Conservation (phyloP, 139 green algal genomes). For the Auxenochlorella pyrenoidosa region DNA sequence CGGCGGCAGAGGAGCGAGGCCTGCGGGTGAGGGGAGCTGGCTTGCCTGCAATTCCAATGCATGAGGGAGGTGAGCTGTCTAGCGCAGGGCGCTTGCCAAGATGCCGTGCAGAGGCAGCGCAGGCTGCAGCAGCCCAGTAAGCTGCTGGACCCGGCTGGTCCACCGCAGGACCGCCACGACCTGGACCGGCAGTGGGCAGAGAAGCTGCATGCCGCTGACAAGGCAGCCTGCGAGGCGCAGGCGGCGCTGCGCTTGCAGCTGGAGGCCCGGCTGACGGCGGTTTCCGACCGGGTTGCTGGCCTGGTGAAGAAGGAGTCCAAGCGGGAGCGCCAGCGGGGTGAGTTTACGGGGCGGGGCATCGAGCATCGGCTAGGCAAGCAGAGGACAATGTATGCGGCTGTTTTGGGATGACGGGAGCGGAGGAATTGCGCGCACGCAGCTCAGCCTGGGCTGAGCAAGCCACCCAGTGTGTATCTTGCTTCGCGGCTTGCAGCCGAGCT, state of each 20-base stretch:
- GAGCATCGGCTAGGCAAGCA: background rate
- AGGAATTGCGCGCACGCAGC: background rate
- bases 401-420: background rate
- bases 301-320: background rate
- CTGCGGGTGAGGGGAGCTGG: background rate
- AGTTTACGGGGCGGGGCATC: background rate
- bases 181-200: conserved; percentile 29
- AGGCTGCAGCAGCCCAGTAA: background rate
- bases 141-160: background rate
- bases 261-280: conserved; percentile 23
- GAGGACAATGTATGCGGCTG: background rate
- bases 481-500: conserved; percentile 39
- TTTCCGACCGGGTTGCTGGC: conserved; percentile 7
- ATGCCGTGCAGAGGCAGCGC: no score
- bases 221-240: conserved; percentile 1
- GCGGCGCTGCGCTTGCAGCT: conserved; percentile 1
- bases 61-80: no score
- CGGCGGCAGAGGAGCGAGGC: background rate
- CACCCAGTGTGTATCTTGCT: background rate
- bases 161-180: conserved; percentile 27
- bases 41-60: background rate
- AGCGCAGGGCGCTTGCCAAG: no score
- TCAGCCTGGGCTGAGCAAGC: no score
- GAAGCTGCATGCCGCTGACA: background rate
- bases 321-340: conserved; percentile 7